A percentile compares a stretch with the other conserved stretches of the same genome.
Evolutionary conservation across 2,329 filamentous ascomycete genomes (phyloP).

Genomic region (Hymenotorrendiella dingleyae): DNA sequence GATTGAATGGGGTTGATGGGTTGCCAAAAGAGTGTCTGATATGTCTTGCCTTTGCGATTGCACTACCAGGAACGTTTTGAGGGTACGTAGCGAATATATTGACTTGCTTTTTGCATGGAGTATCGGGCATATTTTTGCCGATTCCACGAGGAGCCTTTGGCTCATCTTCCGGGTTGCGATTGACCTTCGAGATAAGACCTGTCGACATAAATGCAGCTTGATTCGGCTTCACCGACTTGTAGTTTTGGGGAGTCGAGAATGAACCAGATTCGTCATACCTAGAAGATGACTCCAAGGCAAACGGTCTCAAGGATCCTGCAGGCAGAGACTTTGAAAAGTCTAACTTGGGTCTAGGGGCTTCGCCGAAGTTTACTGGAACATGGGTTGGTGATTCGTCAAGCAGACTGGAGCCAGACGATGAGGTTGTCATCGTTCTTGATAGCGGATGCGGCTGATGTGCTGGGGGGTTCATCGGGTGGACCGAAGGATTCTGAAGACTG

Average conservation of each 20-base stretch:
- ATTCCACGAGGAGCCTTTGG: slow-evolving; percentile 39
- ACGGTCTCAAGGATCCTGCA: slow-evolving; percentile 51
- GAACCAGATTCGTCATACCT: slow-evolving; percentile 42
- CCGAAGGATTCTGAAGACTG: slow-evolving; percentile 47
- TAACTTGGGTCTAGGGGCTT: slow-evolving; percentile 44
- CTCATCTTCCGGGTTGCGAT: slow-evolving; percentile 69
- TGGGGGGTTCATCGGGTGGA: slow-evolving; percentile 40
- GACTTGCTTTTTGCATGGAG: slow-evolving; percentile 84
- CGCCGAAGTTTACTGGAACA: slow-evolving; percentile 48
- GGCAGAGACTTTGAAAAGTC: slow-evolving; percentile 74
- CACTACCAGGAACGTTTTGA: slow-evolving; percentile 49
- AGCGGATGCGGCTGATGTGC: slow-evolving; percentile 68
- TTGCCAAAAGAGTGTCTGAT: slow-evolving; percentile 69
- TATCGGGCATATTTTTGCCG: slow-evolving; percentile 78
- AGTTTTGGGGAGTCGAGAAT: slow-evolving; percentile 70
- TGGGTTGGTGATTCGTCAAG: slow-evolving; percentile 67
- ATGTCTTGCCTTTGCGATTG: slow-evolving; percentile 54
- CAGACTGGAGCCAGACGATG: slow-evolving; percentile 74
- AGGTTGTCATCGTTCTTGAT: slow-evolving; percentile 80
- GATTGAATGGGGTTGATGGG: slow-evolving; percentile 76
- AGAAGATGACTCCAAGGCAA: slow-evolving; percentile 33
- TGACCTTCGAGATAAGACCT: slow-evolving; percentile 90
- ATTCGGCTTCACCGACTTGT: slow-evolving; percentile 70
- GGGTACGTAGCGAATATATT: slow-evolving; percentile 64
- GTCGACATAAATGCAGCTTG: slow-evolving; percentile 90